Conservation (phyloP, 768 basidiomycete genomes). For the Suillus discolor region DNA sequence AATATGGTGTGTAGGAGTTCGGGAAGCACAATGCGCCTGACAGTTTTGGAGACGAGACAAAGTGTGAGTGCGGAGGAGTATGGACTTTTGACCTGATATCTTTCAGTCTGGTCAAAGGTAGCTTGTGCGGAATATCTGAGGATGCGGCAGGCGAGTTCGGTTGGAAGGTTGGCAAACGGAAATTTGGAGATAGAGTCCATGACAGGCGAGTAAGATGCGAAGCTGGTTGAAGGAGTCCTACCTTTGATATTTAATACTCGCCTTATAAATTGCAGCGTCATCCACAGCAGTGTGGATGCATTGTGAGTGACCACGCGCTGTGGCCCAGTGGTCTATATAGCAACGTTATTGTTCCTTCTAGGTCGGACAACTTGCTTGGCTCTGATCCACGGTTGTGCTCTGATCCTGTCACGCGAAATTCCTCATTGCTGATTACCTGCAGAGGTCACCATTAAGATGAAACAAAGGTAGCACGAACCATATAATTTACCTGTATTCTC, state of each 20-base stretch:
- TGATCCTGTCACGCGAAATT: not conserved
- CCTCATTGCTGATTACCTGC: not conserved
- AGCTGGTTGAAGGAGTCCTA: not conserved
- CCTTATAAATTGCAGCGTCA: not conserved
- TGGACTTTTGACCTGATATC: not conserved
- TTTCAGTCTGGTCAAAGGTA: constrained; percentile 6
- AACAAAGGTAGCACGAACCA: not conserved
- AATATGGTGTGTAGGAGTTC: constrained; percentile 41
- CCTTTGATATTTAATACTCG: not conserved
- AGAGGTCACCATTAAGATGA: not conserved
- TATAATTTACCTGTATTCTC: not conserved
- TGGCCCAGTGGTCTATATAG: not conserved
- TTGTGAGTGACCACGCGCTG: constrained; percentile 1
- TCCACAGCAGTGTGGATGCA: not conserved
- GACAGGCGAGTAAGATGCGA: not conserved
- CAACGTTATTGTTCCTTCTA: not conserved
- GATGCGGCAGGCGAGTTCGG: constrained; percentile 40
- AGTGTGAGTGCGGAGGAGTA: constrained; percentile 34
- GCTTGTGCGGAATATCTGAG: constrained; percentile 34
- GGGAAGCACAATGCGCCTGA: constrained; percentile 40
- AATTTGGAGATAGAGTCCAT: constrained; percentile 7
- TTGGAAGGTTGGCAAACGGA: constrained; percentile 31
- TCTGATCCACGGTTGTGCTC: not conserved
- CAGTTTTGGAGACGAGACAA: constrained; percentile 33
- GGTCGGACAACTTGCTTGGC: not conserved